Evolutionary conservation across 106 monocot species (phyloP), one percentile per base, ranked within the genome.

Genomic region (Alisma plantagoaquatica): DNA sequence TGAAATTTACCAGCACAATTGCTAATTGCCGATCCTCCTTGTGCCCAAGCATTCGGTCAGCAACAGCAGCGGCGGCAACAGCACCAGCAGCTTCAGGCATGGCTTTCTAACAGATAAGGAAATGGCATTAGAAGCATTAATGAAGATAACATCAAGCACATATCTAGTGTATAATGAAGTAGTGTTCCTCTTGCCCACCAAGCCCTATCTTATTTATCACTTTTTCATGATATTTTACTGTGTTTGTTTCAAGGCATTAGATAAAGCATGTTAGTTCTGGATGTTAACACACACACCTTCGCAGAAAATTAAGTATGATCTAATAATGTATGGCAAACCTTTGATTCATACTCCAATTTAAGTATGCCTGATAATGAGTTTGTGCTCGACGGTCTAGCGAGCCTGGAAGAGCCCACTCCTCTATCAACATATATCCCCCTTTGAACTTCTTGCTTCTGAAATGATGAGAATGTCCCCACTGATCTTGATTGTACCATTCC

Each of bases 1-100:
- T n/a, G n/a, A 38, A 43, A 43, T 32, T 66, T 86, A 98, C 98
- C 72, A 98, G 57, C 31, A 90, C 98, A 75, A 98, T 98, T 27
- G 82, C 89, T 74, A 98, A 54, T 27, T 59, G 62, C 12, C 62
- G 70, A 49, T 77, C 81, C 56, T 89, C 98, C 61, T 90, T 85
- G 54, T 77, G 89, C 64, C 81, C 90, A 64, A 76, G 81, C 98
- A 98, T 98, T 75, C 77, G 77, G 71, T 90, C 98, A 67, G 98
- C 98, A 53, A 98, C 56, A 56, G 89, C 89, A 57, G 78, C 98
- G 31, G 98, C 98, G 17, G 85, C 89, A 64, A 98, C 98, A 66
- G 98, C 98, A 70, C 98, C 98, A 41, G 73, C 78, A 75, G 98
- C 98, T 70, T 75, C 89, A 53, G 98, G 98, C 89, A 98, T 98